Evolutionary conservation across 768 basidiomycete genomes (phyloP), one percentile per base, ranked within the genome.

Genomic region (Mycena floridula): DNA sequence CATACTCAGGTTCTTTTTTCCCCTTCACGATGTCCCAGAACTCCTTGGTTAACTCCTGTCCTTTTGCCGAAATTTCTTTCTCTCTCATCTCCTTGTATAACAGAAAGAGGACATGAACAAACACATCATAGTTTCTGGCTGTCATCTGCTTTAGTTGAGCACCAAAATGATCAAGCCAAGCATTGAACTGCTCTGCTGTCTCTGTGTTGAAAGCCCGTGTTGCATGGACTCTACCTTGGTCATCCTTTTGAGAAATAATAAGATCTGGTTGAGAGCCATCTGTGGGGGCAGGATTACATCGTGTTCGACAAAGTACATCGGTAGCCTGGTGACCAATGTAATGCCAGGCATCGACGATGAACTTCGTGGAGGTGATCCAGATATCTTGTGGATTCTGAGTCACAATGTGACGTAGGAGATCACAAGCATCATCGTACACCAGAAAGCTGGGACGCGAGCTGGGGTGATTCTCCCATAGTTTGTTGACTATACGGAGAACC

Each of bases 221-320:
- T 2, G 30, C 18, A 39, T 47, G 41, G 9, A 30, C 18, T 22
- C 26, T 15, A 11, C 54, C 52, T 6, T 35, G 9, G 25, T 32
- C 42, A 28, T 53, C 49, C 5, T 18, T 25, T 11, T 18, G 32
- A 6, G 42, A 26, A 9, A 27, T 16, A 16, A 58, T 37, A 1
- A 55, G 38, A 46, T 55, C 54, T 5, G 54, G 56, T 37, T 56
- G 52, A 1, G 48, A 50, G 3, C 54, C 53, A 43, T 58, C 52
- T 11, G 48, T 44, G 11, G 50, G 52, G 24, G 54, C 54, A 12
- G 56, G 56, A 44, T 57, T 55, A 21, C 56, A 58, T 48, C 50
- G 54, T 5, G 41, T 18, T 12, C 54, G 28, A 38, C 54, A 57
- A 7, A 55, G 35, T 5, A 45, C 43, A 42, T 56, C 51, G 25